These are phyloP conservation scores for Gamarada debralockiae DNA, from an alignment of 495 filamentous ascomycete species.

Conservation along the genomic window DNA sequence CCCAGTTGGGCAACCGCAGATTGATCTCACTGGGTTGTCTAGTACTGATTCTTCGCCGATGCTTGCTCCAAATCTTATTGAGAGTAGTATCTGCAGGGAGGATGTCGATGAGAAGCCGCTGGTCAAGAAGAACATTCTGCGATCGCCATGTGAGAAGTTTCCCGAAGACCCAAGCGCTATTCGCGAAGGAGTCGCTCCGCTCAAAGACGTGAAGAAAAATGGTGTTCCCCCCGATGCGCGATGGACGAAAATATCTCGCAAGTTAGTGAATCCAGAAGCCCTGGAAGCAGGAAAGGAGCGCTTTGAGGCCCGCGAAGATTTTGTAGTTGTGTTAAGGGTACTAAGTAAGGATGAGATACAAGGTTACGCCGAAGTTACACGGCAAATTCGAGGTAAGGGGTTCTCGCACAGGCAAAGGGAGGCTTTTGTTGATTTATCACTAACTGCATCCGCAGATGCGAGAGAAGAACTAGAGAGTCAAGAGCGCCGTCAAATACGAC, in stretches of 20 bases:
- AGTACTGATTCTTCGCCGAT: no score
- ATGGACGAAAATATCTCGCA: conserved; percentile 86
- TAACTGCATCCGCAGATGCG: no score
- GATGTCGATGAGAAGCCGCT: conserved; percentile 30
- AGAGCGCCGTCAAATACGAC: no score
- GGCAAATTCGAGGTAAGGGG: conserved; percentile 72
- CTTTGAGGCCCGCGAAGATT: conserved; percentile 75
- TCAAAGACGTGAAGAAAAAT: conserved; percentile 70
- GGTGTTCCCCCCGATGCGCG: conserved; percentile 73
- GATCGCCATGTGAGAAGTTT: conserved; percentile 68
- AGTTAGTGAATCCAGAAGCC: conserved; percentile 78
- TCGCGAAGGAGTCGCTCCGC: conserved; percentile 80
- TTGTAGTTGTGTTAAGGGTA: conserved; percentile 83
- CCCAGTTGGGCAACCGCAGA: no score
- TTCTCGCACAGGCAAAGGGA: no score
- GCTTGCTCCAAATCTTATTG: no score
- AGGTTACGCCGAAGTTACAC: conserved; percentile 68
- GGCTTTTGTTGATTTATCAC: no score
- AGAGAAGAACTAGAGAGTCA: no score
- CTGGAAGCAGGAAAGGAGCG: conserved; percentile 73
- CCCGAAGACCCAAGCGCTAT: conserved; percentile 73
- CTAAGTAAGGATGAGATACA: conserved; percentile 80
- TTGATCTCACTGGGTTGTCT: no score
- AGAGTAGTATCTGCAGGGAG: no score
- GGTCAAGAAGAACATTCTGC: conserved; percentile 70